A percentile compares a stretch with the other conserved stretches of the same genome.
Conservation (phyloP, 2,329 filamentous ascomycete species). For the Colletotrichum eremochloae region DNA sequence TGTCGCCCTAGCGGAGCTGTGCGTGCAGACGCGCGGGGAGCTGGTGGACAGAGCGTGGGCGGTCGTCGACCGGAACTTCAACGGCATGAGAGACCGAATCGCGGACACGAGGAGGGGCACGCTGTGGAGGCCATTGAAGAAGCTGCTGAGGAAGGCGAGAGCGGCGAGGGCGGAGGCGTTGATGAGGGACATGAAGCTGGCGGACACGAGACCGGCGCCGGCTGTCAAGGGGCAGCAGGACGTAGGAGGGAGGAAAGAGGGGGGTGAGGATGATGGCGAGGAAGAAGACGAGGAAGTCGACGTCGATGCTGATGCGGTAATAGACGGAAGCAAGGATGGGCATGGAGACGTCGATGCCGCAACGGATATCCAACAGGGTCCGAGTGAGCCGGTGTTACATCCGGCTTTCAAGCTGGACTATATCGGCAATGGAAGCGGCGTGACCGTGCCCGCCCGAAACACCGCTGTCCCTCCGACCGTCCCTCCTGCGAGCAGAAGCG, state of each 20-base stretch:
- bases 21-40: conserved; percentile 59
- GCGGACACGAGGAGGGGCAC: conserved; percentile 64
- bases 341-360: neutral
- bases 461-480: no score
- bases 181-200: conserved; percentile 46
- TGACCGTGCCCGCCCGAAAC: neutral
- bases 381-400: neutral
- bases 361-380: neutral
- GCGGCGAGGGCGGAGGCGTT: conserved; percentile 53
- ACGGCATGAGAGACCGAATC: conserved; percentile 58
- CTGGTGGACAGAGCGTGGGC: conserved; percentile 64
- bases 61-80: conserved; percentile 61
- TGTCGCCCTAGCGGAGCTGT: conserved; percentile 66
- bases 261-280: conserved; percentile 6
- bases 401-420: conserved; percentile 1
- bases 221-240: neutral
- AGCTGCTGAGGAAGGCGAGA: conserved; percentile 64
- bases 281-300: conserved; percentile 1
- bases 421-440: neutral
- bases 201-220: neutral
- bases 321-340: neutral
- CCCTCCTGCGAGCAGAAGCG: neutral
- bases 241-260: neutral
- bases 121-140: conserved; percentile 68
- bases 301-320: conserved; percentile 1